Conservation (phyloP, 2,329 filamentous ascomycete species). For the Dendryphion nanum region DNA sequence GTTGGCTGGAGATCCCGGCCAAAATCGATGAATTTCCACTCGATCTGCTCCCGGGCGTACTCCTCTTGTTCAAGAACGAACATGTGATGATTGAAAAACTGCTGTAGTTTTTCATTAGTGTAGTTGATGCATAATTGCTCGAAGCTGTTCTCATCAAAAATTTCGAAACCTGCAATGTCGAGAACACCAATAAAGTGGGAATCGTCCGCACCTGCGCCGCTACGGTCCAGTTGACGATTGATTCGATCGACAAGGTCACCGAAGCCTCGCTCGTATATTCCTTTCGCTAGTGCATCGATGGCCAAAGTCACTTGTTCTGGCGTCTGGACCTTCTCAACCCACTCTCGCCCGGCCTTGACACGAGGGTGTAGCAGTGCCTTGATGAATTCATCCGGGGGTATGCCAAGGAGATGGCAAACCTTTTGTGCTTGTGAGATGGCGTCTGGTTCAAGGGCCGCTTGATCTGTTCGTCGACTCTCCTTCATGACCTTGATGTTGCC, state of each 20-base stretch:
- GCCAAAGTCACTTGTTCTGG: conserved; percentile 91
- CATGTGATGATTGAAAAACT: conserved; percentile 99
- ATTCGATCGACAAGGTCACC: conserved; percentile 89
- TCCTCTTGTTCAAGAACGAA: conserved; percentile 98
- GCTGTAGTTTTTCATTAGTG: conserved; percentile 97
- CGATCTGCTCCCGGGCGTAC: conserved; percentile 94
- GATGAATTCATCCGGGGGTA: conserved; percentile 79
- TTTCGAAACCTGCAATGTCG: conserved; percentile 98
- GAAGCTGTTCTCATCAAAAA: conserved; percentile 98
- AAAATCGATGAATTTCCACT: conserved; percentile 99
- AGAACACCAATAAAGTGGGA: conserved; percentile 96
- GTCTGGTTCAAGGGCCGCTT: conserved; percentile 77
- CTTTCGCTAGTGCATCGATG: conserved; percentile 89
- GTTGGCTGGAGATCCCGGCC: conserved; percentile 95
- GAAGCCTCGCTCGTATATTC: conserved; percentile 95
- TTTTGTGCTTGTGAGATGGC: conserved; percentile 72
- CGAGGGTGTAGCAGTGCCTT: conserved; percentile 86
- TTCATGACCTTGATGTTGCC: conserved; percentile 89
- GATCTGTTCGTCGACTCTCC: conserved; percentile 86
- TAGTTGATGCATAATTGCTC: conserved; percentile 99
- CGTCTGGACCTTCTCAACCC: conserved; percentile 98
- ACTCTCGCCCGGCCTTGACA: conserved; percentile 93
- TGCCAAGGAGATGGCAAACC: conserved; percentile 81
- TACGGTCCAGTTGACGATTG: conserved; percentile 87
- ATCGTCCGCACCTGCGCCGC: conserved; percentile 78